Evolutionary conservation across 2,329 filamentous ascomycete genomes (phyloP).

Genomic region (Xylaria digitata): DNA sequence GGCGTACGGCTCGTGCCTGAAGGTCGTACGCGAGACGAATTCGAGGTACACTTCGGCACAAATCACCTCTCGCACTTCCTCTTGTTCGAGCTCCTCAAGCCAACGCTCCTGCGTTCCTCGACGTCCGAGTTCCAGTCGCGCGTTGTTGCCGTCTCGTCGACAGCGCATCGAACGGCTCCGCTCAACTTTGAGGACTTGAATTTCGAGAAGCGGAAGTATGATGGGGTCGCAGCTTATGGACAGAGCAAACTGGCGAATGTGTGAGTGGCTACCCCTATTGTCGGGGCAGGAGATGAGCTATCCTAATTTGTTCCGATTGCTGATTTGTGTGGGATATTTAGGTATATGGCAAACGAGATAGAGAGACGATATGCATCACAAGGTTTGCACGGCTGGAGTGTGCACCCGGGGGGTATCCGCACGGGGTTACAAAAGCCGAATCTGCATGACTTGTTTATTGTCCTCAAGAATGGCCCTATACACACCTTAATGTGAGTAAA

Average conservation of each 20-base stretch:
- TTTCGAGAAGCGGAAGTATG: constrained; percentile 52
- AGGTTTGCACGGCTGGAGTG: constrained; percentile 55
- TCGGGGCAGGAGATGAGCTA: neutral
- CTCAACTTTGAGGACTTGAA: constrained; percentile 56
- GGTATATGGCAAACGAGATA: constrained; percentile 59
- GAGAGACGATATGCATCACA: constrained; percentile 56
- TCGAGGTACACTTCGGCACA: constrained; percentile 64
- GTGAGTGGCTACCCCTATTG: neutral
- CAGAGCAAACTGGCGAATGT: constrained; percentile 61
- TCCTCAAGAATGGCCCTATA: constrained; percentile 23
- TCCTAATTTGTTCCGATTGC: neutral
- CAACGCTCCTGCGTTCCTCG: constrained; percentile 54
- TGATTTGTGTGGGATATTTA: neutral
- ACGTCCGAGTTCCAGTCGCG: constrained; percentile 56
- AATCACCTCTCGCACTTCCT: constrained; percentile 62
- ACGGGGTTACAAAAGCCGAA: constrained; percentile 29
- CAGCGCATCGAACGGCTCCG: constrained; percentile 53
- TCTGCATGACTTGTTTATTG: constrained; percentile 15
- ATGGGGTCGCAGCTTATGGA: constrained; percentile 53
- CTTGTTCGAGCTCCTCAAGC: constrained; percentile 61
- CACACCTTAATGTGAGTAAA: constrained; percentile 22
- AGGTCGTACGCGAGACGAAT: constrained; percentile 57
- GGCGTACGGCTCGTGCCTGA: constrained; percentile 57
- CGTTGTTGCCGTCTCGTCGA: constrained; percentile 59
- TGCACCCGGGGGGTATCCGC: constrained; percentile 57